Evolutionary conservation across 2,329 filamentous ascomycete species (phyloP), one percentile per base, ranked within the genome.

Genomic region (Penicillium sp.): DNA sequence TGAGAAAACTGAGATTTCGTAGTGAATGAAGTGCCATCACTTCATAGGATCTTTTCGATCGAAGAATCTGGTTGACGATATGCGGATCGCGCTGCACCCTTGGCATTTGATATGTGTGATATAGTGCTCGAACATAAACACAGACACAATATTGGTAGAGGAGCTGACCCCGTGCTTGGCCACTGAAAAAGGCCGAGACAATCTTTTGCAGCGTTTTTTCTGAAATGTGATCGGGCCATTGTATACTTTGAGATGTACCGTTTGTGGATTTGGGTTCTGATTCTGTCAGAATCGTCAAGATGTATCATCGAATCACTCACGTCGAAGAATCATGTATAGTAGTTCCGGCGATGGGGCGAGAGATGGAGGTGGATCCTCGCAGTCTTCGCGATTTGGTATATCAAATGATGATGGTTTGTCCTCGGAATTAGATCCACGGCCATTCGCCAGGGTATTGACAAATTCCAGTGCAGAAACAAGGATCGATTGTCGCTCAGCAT

Each of bases 161-260:
- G 1, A 44, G 15, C 18, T 52, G 51, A 0, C 38, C 44, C 5
- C 30, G 22, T 11, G 27, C 30, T 8, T 47, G 27, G 2, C 31
- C 32, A 7, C 42, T 15, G 3, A 56, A 29, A 12, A 58, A 33
- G 8, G 34, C 31, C 0, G 42, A 33, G 10, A 41, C 48, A 44
- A 57, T 57, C 11, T 32, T 49, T 25, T 49, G 45, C 4, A 50
- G 35, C 2, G 50, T 40, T 12, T 40, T 48, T 16, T 47, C 35
- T 0, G 53, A 52, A 17, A 58, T 54, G 39, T 56, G 55, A 32
- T 57, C 50, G 1, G 55, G 54, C 54, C 55, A 57, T 35, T 50
- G 36, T 15, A 50, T 18, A 6, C 13, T 26, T 4, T 27, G 40
- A 2, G 37, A 38, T 2, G 12, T 15, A 6, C 30, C 32, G 7